Evolutionary conservation across 108 stramenopile genomes (phyloP), one percentile per base, ranked within the genome.

Genomic region (Cyclotella cryptica): DNA sequence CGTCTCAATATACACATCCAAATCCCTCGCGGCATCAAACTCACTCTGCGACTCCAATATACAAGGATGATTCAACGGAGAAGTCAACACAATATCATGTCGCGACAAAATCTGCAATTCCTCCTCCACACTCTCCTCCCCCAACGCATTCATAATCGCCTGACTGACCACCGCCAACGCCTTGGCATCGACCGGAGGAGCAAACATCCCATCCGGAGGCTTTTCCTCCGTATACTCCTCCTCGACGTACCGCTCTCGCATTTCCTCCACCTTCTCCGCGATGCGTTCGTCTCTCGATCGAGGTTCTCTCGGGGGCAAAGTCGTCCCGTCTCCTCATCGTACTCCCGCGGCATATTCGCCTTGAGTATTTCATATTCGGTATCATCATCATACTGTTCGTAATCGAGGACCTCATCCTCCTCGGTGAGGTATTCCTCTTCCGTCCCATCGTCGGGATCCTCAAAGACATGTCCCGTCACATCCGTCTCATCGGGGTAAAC

Each of bases 31-130:
- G 12, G 63, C 78, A 76, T 95, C 90, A 69, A 92, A 95, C 59
- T 95, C 85, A 39, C 71, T 81, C 78, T 95, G 94, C 10, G 91
- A 89, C 57, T 95, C 94, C 27, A 95, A 55, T 3, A 88, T 63
- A 24, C 72, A 71, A 10, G 82, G 82, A 54, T 84, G 69, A 45
- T 87, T 86, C 30, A 75, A 22, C 8, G 92, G 88, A 68, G 83
- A 85, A 4, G 91, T 87, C 69, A 95, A 75, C 35, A 91, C 79
- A 17, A 95, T 30, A 71, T 95, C 91, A 69, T 95, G 94, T 18
- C 94, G 80, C 11, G 71, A 69, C 42, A 95, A 67, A 19, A 95
- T 81, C 43, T 78, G 72, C 68, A 93, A 77, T 11, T 80, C 69
- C 7, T 87, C 79, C 57, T 95, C 94, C 24, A 85, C 92, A 43